Conservation (phyloP, 352 stramenopile genomes). For the Phytopythium mirpurense region DNA sequence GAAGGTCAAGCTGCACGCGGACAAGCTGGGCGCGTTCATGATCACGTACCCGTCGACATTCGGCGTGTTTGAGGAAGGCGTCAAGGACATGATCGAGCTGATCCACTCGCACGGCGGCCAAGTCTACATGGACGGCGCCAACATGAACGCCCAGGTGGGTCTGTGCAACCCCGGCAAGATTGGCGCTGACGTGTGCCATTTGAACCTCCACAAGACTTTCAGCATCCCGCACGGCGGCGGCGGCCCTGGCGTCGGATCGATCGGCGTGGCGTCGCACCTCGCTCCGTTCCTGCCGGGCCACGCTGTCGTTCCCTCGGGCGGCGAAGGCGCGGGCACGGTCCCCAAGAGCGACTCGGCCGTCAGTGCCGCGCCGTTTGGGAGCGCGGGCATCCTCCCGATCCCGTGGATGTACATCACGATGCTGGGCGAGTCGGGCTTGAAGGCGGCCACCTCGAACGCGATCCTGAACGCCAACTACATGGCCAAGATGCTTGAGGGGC, state of each 20-base stretch:
- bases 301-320: conserved; percentile 71
- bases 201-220: conserved; percentile 99
- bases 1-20: conserved; percentile 95
- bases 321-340: conserved; percentile 71
- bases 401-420: conserved; percentile 99
- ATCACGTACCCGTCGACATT: conserved; percentile 99
- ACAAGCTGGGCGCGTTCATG: conserved; percentile 98
- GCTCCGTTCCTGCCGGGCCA: conserved; percentile 97
- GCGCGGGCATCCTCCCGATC: conserved; percentile 97
- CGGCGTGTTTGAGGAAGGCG: conserved; percentile 97
- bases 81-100: conserved; percentile 95
- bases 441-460: conserved; percentile 89
- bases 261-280: conserved; percentile 92
- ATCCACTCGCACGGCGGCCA: conserved; percentile 97
- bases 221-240: conserved; percentile 98
- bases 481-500: conserved; percentile 90
- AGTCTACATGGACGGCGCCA: conserved; percentile 99
- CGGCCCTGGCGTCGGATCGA: conserved; percentile 91
- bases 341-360: conserved; percentile 83
- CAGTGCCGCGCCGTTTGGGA: conserved; percentile 96
- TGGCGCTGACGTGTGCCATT: conserved; percentile 97
- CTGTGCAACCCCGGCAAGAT: conserved; percentile 96
- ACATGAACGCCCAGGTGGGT: conserved; percentile 99
- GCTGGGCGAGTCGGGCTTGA: conserved; percentile 94
- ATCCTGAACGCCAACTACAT: conserved; percentile 99